Evolutionary conservation across 305 asterid genomes (phyloP), one percentile per base, ranked within the genome.

Genomic region (Fraxinus ornus): DNA sequence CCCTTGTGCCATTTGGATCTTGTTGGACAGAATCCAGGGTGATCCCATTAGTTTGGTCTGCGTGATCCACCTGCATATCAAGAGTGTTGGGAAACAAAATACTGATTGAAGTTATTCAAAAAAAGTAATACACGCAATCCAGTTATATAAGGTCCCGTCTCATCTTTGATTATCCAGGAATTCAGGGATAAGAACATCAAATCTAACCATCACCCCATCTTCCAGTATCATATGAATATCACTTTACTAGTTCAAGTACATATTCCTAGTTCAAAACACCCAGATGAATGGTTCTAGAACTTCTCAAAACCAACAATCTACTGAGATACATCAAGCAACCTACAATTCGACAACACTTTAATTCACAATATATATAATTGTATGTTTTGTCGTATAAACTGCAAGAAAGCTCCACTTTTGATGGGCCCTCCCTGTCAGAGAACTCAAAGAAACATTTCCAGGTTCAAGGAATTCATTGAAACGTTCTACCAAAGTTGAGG

Each of bases 1-100:
- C 78, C 89, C 80, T 89, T 57, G 73, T 83, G 82, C 87, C 93
- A 83, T 77, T 86, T 64, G 86, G 80, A 72, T 78, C 88, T 83
- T 78, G 84, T 78, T 80, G 85, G 78, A 79, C 82, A 82, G 89
- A 80, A 71, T 86, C 85, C 64, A 83, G 86, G 78, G 76, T 86
- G 83, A 70, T 79, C 28, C 80, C 82, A 36, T 83, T 78, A 77
- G 64, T 84, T 32, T 71, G 82, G 71, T 62, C 78, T 5, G 80
- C 79, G 70, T 78, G 85, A 84, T 84, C 86, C 84, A 84, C 87
- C 94, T 89, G 89, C 88, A 86, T 39, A 36, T 73, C 80, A 86
- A 85, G 76, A 87, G 8, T 52, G 71, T 75, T 64, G 60, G 83
- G 81, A 81, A 79, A 75, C 82, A 83, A 78, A 64, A 78, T 76